phyloP scores from a whole-genome alignment of 2,329 filamentous ascomycete genomes.

The Penicillium sp. region DNA sequence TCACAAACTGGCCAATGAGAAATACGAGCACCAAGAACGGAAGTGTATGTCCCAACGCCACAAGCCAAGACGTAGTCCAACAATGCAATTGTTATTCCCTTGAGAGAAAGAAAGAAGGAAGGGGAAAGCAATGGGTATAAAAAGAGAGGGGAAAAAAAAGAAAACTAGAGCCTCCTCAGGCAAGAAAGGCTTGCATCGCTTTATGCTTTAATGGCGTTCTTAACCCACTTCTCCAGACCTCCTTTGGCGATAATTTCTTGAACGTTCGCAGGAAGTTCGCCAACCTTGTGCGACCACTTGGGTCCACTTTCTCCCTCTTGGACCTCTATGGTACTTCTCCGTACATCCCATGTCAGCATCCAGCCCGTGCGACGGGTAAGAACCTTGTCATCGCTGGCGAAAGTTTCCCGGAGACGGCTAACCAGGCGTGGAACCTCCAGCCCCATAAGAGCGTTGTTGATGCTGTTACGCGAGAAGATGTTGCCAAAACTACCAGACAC shows the following conservation, averaged over 20 bases:
- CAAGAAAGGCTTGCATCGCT: background rate
- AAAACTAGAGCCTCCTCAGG: background rate
- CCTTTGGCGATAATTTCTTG: slow-evolving; percentile 82
- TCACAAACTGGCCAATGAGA: background rate
- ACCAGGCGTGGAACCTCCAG: slow-evolving; percentile 45
- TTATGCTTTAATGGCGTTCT: slow-evolving; percentile 54
- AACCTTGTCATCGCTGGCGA: slow-evolving; percentile 27
- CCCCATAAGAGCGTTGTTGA: slow-evolving; percentile 49
- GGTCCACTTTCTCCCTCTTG: slow-evolving; percentile 70
- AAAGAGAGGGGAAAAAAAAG: background rate
- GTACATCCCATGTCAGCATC: slow-evolving; percentile 82
- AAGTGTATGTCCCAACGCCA: slow-evolving; percentile 2
- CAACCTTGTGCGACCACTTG: slow-evolving; percentile 79
- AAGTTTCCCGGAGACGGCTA: slow-evolving; percentile 40
- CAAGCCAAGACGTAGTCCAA: background rate
- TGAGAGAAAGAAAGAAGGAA: background rate
- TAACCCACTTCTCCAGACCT: slow-evolving; percentile 83
- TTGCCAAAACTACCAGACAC: slow-evolving; percentile 46
- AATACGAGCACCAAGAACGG: background rate
- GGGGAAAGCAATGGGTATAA: slow-evolving; percentile 14
- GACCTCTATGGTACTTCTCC: slow-evolving; percentile 71
- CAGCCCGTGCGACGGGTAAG: slow-evolving; percentile 55
- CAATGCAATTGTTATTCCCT: slow-evolving; percentile 3
- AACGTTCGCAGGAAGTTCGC: slow-evolving; percentile 81
- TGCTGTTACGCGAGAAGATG: slow-evolving; percentile 46